A percentile compares a stretch with the other conserved stretches of the same genome.
phyloP scores from a whole-genome alignment of 2,329 filamentous ascomycete species.

The Colletotrichum sp. region DNA sequence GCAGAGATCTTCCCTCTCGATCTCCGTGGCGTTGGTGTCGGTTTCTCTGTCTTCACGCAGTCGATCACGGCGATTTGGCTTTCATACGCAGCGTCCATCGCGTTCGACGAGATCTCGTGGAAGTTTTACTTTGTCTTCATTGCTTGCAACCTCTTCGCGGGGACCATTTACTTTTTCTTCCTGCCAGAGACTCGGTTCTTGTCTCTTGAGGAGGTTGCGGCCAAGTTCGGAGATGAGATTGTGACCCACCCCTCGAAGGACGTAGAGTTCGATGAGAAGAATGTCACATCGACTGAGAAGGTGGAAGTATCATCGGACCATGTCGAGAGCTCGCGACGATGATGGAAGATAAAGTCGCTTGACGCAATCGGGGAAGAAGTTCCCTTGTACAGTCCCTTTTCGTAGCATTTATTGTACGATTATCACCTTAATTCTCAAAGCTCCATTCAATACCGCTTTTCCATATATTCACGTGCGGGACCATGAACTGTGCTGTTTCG shows the following conservation, averaged over 20 bases:
- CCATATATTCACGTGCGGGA: too few species aligned
- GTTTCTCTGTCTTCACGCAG: slow-evolving; percentile 30
- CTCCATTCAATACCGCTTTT: too few species aligned
- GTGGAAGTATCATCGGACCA: not conserved
- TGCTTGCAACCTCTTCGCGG: slow-evolving; percentile 31
- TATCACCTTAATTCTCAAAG: not conserved
- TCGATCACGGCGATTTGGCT: slow-evolving; percentile 35
- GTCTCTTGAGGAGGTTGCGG: slow-evolving; percentile 36
- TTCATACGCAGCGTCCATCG: slow-evolving; percentile 28
- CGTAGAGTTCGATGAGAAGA: not conserved
- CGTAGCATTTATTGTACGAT: not conserved
- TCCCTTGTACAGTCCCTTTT: too few species aligned
- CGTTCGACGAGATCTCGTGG: slow-evolving; percentile 32
- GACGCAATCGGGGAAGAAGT: too few species aligned
- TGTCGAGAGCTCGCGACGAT: not conserved
- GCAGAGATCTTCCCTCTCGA: slow-evolving; percentile 31
- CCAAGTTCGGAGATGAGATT: slow-evolving; percentile 34
- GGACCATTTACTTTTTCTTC: slow-evolving; percentile 34
- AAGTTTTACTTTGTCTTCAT: slow-evolving; percentile 38
- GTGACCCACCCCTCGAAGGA: not conserved
- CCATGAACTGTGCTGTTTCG: too few species aligned
- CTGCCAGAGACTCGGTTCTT: slow-evolving; percentile 38
- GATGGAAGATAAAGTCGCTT: not conserved
- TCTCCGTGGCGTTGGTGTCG: slow-evolving; percentile 29
- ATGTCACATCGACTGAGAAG: not conserved